These are phyloP conservation scores for Rhodomyrtus psidioides DNA, from an alignment of 441 rosid genomes.

Conservation along the genomic window DNA sequence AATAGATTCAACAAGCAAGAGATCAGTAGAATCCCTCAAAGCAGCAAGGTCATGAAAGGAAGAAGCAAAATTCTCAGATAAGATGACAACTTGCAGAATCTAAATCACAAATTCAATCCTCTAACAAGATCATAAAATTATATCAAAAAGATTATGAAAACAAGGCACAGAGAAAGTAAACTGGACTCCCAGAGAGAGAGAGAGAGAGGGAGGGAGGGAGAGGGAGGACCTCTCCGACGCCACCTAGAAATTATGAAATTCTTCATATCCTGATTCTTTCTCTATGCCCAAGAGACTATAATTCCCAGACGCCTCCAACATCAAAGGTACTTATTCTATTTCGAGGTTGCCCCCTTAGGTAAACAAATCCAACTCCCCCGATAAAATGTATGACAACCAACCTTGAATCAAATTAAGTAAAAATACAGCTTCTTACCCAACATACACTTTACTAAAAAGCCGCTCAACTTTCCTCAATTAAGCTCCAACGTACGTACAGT, in stretches of 20 bases:
- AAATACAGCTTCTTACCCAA: background rate
- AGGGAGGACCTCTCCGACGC: background rate
- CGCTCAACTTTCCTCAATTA: background rate
- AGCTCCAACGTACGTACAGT: background rate
- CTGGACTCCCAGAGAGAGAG: background rate
- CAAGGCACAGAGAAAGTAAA: background rate
- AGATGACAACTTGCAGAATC: background rate
- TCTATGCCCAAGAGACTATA: background rate
- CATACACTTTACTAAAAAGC: background rate
- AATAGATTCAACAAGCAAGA: background rate
- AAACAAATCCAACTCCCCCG: background rate
- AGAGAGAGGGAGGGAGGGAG: background rate
- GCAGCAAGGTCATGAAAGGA: background rate
- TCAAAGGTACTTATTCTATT: background rate
- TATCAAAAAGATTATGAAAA: background rate
- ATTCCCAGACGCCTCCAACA: background rate
- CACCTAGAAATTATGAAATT: background rate
- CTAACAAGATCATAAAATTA: background rate
- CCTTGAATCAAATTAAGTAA: background rate
- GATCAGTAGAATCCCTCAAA: background rate
- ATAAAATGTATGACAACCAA: background rate
- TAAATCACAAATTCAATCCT: background rate
- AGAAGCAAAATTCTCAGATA: background rate
- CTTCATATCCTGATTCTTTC: background rate
- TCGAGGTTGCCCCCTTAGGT: background rate